These are phyloP conservation scores for Candida manassasensis DNA, from an alignment of 805 yeast genomes.

Conservation along the genomic window DNA sequence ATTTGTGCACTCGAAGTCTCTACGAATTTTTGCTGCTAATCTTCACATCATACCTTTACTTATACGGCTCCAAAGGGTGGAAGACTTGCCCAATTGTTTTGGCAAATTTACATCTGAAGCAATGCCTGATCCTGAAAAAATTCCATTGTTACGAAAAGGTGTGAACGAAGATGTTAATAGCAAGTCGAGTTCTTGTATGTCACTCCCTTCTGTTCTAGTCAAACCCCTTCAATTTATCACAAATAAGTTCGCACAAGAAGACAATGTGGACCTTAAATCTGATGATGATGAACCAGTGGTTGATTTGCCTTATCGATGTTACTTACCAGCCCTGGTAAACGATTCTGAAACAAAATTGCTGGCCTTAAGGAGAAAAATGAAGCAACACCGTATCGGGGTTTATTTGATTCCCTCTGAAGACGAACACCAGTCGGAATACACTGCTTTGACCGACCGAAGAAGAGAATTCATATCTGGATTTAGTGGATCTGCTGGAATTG, in stretches of 20 bases:
- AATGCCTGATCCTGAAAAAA: neutral
- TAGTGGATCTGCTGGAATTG: constrained; percentile 91
- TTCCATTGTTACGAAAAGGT: neutral
- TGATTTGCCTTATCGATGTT: constrained; percentile 20
- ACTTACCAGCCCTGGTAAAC: constrained; percentile 1
- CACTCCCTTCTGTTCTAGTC: neutral
- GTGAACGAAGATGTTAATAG: neutral
- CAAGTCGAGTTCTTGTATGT: constrained; percentile 1
- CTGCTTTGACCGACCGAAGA: constrained; percentile 74
- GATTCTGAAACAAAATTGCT: constrained; percentile 41
- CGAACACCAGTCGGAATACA: constrained; percentile 91
- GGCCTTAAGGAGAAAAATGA: constrained; percentile 62
- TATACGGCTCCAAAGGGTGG: neutral
- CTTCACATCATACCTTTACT: no score
- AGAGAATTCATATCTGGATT: constrained; percentile 82
- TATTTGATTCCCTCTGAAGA: constrained; percentile 85
- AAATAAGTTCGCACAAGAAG: no score
- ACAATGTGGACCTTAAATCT: no score
- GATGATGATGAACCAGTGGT: constrained; percentile 21
- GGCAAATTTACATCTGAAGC: no score
- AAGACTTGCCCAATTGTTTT: no score
- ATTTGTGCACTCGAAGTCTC: no score
- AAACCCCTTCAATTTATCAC: neutral
- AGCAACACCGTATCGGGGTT: constrained; percentile 56
- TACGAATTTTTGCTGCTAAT: no score